A percentile compares a stretch with the other conserved stretches of the same genome.
Conservation (phyloP, 2,329 filamentous ascomycete genomes). For the Pseudogymnoascus sp. region DNA sequence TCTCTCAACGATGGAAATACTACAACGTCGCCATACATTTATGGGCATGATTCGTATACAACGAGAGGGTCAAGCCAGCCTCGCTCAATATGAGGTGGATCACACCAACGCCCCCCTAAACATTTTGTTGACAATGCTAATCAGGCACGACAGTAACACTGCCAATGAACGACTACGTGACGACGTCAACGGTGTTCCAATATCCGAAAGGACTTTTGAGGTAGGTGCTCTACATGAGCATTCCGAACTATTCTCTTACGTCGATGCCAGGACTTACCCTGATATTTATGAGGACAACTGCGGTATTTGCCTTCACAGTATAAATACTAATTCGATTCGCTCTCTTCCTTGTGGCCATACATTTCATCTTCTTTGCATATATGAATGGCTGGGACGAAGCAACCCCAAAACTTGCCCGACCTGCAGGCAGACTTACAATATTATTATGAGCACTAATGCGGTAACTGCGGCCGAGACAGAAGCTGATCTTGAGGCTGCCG, state of each 20-base stretch:
- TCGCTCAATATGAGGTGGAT: background rate
- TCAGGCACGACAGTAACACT: background rate
- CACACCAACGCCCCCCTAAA: background rate
- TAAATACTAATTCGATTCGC: background rate
- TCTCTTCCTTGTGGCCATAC: background rate
- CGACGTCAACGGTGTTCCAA: background rate
- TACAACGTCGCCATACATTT: background rate
- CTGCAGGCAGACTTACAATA: background rate
- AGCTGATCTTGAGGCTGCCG: background rate
- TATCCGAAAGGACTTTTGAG: background rate
- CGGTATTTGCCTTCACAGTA: background rate
- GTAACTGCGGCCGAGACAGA: background rate
- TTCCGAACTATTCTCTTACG: constrained; percentile 1
- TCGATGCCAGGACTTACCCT: background rate
- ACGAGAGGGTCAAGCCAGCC: background rate
- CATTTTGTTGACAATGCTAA: background rate
- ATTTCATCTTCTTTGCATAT: background rate
- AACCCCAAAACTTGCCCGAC: background rate
- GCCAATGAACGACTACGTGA: background rate
- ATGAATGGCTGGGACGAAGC: background rate
- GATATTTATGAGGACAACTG: background rate
- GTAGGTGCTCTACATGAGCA: background rate
- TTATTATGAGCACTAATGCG: background rate
- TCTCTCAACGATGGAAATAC: background rate
- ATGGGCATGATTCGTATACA: background rate